Base-by-base conservation (phyloP, 2,329 filamentous ascomycete genomes). In the Aulographum hederae region DNA sequence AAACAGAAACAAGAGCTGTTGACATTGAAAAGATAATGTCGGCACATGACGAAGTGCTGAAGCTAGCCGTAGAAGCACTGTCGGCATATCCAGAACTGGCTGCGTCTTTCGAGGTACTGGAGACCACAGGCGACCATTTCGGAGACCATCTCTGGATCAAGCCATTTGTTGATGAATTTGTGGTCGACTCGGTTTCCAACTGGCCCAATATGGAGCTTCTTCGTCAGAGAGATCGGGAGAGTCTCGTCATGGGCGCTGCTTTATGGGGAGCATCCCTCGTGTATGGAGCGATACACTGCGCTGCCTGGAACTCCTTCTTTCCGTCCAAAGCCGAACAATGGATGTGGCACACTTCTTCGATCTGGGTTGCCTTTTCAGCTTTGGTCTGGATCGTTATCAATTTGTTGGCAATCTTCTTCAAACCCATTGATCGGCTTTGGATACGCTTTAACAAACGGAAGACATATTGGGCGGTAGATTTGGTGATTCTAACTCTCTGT, bases 261-360 rank as follows among this genome's bases (percentile, higher is more conserved):
- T 28, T 28, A 10, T 28, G n/a, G 26, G 6, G n/a, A 16, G 37
- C 45, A 18, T 6, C 6, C n/a, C 6, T 23, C n/a, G 41, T 38
- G 6, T 50, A 46, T 32, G 43, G 45, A 13, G 46, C 37, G 10
- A 35, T 50, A 5, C 47, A 50, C 32, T 37, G 46, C 4, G 37
- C 45, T 3, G 46, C 46, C 2, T 50, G 46, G 46, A 40, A 46
- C 32, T 41, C 43, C 16, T 39, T 32, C 28, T 50, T 49, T 16
- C 45, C 47, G 10, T 41, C 43, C 1, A 13, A 21, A 2, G 30
- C 33, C 1, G 46, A 50, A 36, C 35, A 36, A 3, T 38, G 37
- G 30, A 32, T 50, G 10, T 50, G 47, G 47, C 43, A 44, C 10
- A 27, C 34, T 4, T 42, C 43, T 21, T 38, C 46, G 3, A 26